These are phyloP conservation scores for Lippia alba DNA, from an alignment of 305 asterid species.

Conservation along the genomic window DNA sequence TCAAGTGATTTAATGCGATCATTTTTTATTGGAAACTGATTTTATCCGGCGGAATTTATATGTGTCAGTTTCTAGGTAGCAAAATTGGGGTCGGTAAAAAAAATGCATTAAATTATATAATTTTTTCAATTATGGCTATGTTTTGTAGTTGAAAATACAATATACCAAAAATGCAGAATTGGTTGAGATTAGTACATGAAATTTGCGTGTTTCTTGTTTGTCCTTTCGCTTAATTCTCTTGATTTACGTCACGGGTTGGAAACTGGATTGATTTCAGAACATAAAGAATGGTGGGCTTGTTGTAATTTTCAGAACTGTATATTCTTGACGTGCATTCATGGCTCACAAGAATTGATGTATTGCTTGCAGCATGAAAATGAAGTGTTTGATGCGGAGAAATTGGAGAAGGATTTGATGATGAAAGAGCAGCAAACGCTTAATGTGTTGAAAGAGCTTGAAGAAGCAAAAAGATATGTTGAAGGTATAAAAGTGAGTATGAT, in stretches of 20 bases:
- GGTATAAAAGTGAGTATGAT: conserved; percentile 56
- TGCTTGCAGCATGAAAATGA: conserved; percentile 50
- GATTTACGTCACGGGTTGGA: neutral
- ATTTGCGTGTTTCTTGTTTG: no score
- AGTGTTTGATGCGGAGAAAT: conserved; percentile 49
- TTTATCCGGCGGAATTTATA: no score
- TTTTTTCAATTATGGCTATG: no score
- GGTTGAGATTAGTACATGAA: no score
- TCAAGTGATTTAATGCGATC: no score
- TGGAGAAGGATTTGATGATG: conserved; percentile 68
- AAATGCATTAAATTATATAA: no score
- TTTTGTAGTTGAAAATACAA: no score
- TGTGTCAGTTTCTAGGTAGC: no score
- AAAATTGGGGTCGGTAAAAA: no score
- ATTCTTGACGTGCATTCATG: neutral
- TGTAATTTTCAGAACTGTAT: neutral
- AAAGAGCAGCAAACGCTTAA: conserved; percentile 73
- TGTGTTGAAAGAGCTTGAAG: conserved; percentile 72
- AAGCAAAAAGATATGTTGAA: conserved; percentile 67
- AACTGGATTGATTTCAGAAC: neutral
- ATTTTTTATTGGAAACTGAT: no score
- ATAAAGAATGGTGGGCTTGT: neutral
- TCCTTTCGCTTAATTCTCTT: no score
- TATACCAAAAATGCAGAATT: no score
- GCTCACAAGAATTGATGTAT: neutral